phyloP scores from a whole-genome alignment of 768 basidiomycete species.

The Mycena crocata region DNA sequence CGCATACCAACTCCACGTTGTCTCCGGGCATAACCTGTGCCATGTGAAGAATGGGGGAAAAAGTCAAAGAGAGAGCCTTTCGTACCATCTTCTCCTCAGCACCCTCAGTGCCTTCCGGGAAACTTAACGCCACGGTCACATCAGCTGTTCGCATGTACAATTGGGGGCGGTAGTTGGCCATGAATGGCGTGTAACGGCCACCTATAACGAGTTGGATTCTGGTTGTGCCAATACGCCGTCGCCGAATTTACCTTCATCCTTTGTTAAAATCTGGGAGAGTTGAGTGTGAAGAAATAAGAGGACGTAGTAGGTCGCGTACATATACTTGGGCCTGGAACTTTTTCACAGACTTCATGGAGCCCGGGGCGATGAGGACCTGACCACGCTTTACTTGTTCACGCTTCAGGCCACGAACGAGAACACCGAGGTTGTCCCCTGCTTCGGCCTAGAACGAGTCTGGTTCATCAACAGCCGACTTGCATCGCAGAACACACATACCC shows the following conservation, averaged over 20 bases:
- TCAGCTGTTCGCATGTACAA: conserved; percentile 97
- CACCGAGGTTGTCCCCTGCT: conserved; percentile 99
- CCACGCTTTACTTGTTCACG: conserved; percentile 96
- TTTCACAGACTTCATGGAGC: conserved; percentile 93
- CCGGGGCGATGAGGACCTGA: conserved; percentile 89
- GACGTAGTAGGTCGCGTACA: conserved; percentile 49
- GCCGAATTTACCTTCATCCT: conserved; percentile 73
- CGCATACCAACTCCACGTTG: conserved; percentile 93
- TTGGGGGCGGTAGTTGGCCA: conserved; percentile 94
- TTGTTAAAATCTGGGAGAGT: conserved; percentile 74
- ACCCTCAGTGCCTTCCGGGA: conserved; percentile 87
- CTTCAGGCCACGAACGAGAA: conserved; percentile 95
- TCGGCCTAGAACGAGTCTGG: conserved; percentile 69
- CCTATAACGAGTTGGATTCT: conserved; percentile 48
- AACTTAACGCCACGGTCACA: conserved; percentile 85
- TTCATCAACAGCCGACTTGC: conserved; percentile 7
- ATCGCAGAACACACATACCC: conserved; percentile 58
- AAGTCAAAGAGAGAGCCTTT: neutral
- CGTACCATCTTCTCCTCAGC: conserved; percentile 89
- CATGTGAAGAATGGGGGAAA: conserved; percentile 4
- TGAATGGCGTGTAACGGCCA: conserved; percentile 92
- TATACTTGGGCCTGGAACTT: conserved; percentile 96
- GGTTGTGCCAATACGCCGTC: conserved; percentile 28
- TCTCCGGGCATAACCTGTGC: conserved; percentile 94
- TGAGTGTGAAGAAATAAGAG: conserved; percentile 12